Evolutionary conservation across 805 yeast species (phyloP), one percentile per base, ranked within the genome.

Genomic region (Nakazawaea ambrosiae): DNA sequence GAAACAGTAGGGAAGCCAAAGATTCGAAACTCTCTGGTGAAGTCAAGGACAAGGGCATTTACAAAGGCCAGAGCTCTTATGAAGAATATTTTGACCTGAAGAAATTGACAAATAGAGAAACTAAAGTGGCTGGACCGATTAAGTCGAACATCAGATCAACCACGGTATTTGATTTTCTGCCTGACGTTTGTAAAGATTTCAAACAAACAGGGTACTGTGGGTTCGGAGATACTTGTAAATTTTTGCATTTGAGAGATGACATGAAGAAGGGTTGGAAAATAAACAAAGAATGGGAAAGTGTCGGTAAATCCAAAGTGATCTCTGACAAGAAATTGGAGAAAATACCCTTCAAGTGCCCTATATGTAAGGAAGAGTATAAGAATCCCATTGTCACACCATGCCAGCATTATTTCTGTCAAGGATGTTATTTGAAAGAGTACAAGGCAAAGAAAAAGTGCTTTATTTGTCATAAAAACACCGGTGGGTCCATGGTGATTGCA

Each of bases 221-320:
- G 5, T 92, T 81, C 55, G 99, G 99, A 7, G 98, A 92, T 49
- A 81, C 92, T 25, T 92, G 99, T 63, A 92, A 92, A 61, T 92
- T 92, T 56, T 56, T 90, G 25, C 99, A 92, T 54, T 75, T 85
- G 12, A 63, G 99, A 57, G 97, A 86, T 48, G 95, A 86, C 51
- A 82, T 79, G 60, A 73, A 69, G 39, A 78, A 78, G 33, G 84
- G 80, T 22, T 75, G 78, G 75, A 76, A 80, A 41, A 55, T 80
- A 5, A 55, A 69, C 20, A 67, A 66, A 41, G 94, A 85, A 31
- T 85, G 96, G 95, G 81, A 81, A 45, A 55, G 49, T 20, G 68
- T 61, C 4, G 42, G 42, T 11, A 39, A 34, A 31, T 11, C 32
- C 5, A n/a, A 15, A 3, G 20, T 15, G 10, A n/a, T 33, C n/a